Conservation (phyloP, 768 basidiomycete genomes). For the Boletus sp. region DNA sequence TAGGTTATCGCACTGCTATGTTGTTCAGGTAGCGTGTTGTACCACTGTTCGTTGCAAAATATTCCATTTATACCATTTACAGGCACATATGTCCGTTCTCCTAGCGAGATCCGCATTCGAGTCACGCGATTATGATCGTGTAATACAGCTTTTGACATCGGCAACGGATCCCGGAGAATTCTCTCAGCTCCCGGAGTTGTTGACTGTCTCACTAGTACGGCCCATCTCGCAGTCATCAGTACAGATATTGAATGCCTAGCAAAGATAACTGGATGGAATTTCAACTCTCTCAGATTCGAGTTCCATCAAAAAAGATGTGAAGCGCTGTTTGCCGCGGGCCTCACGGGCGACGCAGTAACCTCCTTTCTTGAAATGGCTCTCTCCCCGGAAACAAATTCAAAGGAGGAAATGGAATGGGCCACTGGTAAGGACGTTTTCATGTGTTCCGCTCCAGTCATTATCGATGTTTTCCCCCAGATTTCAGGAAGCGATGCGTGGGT, state of each 20-base stretch:
- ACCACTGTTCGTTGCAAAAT: not conserved
- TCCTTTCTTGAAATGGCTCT: conserved; percentile 1
- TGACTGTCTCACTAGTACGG: conserved; percentile 16
- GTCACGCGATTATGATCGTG: conserved; percentile 4
- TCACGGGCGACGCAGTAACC: not conserved
- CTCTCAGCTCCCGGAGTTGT: conserved; percentile 4
- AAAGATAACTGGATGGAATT: conserved; percentile 19
- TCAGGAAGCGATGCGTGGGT: conserved; percentile 5
- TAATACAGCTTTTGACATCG: conserved; percentile 6
- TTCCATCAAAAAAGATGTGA: conserved; percentile 8
- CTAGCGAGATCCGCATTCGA: conserved; percentile 10
- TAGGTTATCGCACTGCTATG: not conserved
- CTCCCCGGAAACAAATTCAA: not conserved
- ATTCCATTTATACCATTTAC: not conserved
- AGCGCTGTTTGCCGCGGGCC: conserved; percentile 1
- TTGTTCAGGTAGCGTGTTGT: conserved; percentile 9
- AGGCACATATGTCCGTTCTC: conserved; percentile 15
- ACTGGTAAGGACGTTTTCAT: not conserved
- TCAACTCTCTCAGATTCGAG: conserved; percentile 5
- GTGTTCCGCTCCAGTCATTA: not conserved
- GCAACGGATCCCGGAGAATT: not conserved
- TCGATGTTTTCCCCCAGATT: conserved; percentile 1
- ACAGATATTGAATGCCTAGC: not conserved
- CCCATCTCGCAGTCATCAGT: not conserved
- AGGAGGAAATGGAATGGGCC: conserved; percentile 4